Evolutionary conservation across 768 basidiomycete species (phyloP), one percentile per base, ranked within the genome.

Genomic region (Termitomyces sp.): DNA sequence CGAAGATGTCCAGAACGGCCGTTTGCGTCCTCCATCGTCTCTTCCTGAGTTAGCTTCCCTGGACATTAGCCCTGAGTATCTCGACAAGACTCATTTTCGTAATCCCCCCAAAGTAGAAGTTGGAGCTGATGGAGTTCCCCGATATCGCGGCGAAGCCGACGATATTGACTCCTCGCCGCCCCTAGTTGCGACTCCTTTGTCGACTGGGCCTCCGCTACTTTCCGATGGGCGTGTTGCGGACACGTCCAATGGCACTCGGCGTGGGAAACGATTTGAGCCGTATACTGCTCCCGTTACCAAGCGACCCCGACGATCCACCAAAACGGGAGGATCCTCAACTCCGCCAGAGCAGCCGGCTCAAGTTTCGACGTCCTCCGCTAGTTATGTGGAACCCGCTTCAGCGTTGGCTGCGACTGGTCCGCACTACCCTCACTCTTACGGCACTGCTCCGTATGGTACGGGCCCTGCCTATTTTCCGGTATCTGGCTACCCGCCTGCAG

Each of bases 61-160:
- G 33, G 90, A 92, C 63, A 96, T 98, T 71, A 89, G 86, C 63
- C 86, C 90, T 6, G 89, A 92, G 66, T 95, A 95, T 67, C 84
- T 98, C 57, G 89, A 94, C 69, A 92, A 91, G 68, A 91, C 90
- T 0, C 91, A 95, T 69, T 98, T 98, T 66, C 86, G 96, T 39
- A 88, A 91, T 68, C 92, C 94, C 4, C 94, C 94, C 36, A 86
- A 92, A 73, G 89, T 95, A 52, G 93, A 96, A 67, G 78, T 91
- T 28, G 94, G 91, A 49, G 79, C 84, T 6, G 94, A 96, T 71
- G 95, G 95, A 54, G 68, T 90, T 16, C 87, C 87, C 33, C 82
- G 90, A 38, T 97, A 96, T 72, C 83, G 89, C 48, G 91, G 91
- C 49, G 91, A 92, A 68, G 89, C 90, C 28, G 91, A 92, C 71